phyloP scores from a whole-genome alignment of 1,284 basidiomycete genomes.

The Cutaneotrichosporon cavernicola region DNA sequence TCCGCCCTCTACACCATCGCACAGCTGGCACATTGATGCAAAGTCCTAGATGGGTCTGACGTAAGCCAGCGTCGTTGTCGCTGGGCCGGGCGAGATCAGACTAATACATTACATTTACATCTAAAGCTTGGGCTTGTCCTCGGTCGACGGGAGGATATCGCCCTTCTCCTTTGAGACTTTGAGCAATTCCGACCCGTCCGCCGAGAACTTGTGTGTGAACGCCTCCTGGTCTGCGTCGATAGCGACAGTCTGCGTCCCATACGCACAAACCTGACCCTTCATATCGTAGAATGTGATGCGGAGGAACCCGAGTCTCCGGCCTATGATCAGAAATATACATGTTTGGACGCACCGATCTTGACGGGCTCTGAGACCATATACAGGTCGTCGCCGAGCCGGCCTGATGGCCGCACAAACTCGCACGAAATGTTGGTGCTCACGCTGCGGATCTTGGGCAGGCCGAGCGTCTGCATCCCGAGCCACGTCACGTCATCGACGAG shows the following conservation, averaged over 20 bases:
- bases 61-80: not conserved
- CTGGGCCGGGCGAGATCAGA: not conserved
- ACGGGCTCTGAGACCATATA: constrained; percentile 15
- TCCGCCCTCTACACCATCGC: too few species aligned
- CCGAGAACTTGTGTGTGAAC: constrained; percentile 8
- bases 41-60: not conserved
- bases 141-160: not conserved
- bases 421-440: constrained; percentile 20
- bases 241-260: constrained; percentile 20
- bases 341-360: constrained; percentile 16
- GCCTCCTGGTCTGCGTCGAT: not conserved
- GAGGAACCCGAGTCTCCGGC: constrained; percentile 18
- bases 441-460: constrained; percentile 8
- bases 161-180: constrained; percentile 5
- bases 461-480: constrained; percentile 21
- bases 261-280: constrained; percentile 17
- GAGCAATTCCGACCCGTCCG: constrained; percentile 13
- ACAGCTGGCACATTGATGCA: too few species aligned
- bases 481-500: constrained; percentile 24
- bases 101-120: not conserved
- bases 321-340: not conserved
- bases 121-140: constrained; percentile 15
- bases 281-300: constrained; percentile 19
- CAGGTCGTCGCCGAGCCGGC: constrained; percentile 16
- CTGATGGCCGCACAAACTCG: constrained; percentile 25